Conservation (phyloP, 306 rosid genomes). For the Mimosa bimucronata region DNA sequence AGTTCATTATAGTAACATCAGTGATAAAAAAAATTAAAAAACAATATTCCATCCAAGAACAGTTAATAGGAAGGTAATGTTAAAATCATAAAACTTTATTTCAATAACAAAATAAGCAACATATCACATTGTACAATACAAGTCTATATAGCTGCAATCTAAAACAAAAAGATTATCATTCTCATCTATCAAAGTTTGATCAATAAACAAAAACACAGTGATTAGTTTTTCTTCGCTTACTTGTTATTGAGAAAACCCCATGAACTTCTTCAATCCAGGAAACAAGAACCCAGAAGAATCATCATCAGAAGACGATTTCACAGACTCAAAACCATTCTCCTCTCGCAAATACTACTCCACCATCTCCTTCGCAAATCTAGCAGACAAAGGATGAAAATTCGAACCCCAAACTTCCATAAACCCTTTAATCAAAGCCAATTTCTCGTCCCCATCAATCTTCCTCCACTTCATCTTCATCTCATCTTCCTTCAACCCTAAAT, state of each 20-base stretch:
- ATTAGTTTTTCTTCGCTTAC: neutral
- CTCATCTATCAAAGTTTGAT: conserved; percentile 16
- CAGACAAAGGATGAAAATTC: conserved; percentile 81
- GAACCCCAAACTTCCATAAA: conserved; percentile 67
- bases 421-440: conserved; percentile 51
- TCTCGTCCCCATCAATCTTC: conserved; percentile 60
- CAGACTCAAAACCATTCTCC: conserved; percentile 34
- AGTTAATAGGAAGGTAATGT: conserved; percentile 12
- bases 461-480: conserved; percentile 62
- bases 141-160: conserved; percentile 38
- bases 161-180: neutral
- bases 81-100: conserved; percentile 39
- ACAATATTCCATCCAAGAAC: conserved; percentile 7
- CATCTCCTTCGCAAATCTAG: conserved; percentile 65
- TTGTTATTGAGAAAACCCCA: conserved; percentile 52
- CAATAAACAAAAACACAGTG: neutral
- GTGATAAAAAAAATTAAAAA: neutral
- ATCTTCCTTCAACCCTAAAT: conserved; percentile 53
- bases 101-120: conserved; percentile 29
- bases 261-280: conserved; percentile 51
- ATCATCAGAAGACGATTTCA: conserved; percentile 25
- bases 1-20: neutral
- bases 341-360: conserved; percentile 65
- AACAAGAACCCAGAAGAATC: conserved; percentile 35
- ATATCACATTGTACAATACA: conserved; percentile 48